Evolutionary conservation across 768 basidiomycete genomes (phyloP).

Genomic region (Termitomyces sp.): DNA sequence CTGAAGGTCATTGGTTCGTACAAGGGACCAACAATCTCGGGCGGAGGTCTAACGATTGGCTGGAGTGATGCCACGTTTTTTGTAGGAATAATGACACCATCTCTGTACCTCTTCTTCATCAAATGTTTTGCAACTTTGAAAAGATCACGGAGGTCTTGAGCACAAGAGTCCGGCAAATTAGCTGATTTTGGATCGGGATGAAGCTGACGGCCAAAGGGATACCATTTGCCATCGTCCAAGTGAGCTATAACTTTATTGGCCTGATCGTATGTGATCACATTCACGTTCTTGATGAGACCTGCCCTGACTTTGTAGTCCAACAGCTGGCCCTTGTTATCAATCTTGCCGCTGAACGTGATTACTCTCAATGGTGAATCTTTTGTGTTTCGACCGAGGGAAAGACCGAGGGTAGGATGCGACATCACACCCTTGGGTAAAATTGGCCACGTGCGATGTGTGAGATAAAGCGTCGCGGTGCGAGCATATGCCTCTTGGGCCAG

Average conservation of each 20-base stretch:
- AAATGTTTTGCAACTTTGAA: constrained; percentile 12
- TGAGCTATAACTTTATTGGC: constrained; percentile 50
- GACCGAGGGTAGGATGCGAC: constrained; percentile 32
- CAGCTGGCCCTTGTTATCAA: constrained; percentile 59
- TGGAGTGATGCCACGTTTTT: constrained; percentile 21
- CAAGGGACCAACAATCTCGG: constrained; percentile 23
- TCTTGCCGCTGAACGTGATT: constrained; percentile 75
- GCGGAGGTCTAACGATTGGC: constrained; percentile 20
- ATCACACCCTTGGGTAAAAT: constrained; percentile 66
- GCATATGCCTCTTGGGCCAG: constrained; percentile 53
- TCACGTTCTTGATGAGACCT: constrained; percentile 68
- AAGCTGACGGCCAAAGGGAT: constrained; percentile 39
- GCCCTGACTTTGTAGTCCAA: constrained; percentile 65
- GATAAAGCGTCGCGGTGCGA: constrained; percentile 54
- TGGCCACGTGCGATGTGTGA: constrained; percentile 54
- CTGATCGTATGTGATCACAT: constrained; percentile 56
- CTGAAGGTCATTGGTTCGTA: constrained; percentile 27
- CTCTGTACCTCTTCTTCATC: constrained; percentile 12
- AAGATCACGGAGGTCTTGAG: constrained; percentile 25
- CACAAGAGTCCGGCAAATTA: constrained; percentile 16
- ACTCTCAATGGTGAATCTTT: constrained; percentile 45
- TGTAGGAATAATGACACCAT: constrained; percentile 18
- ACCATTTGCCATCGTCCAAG: constrained; percentile 6
- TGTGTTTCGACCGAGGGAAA: constrained; percentile 30
- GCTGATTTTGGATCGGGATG: not conserved